Evolutionary conservation across 371 early-diverging fungal species (phyloP).

Genomic region (Dinochytrium kinnereticum): DNA sequence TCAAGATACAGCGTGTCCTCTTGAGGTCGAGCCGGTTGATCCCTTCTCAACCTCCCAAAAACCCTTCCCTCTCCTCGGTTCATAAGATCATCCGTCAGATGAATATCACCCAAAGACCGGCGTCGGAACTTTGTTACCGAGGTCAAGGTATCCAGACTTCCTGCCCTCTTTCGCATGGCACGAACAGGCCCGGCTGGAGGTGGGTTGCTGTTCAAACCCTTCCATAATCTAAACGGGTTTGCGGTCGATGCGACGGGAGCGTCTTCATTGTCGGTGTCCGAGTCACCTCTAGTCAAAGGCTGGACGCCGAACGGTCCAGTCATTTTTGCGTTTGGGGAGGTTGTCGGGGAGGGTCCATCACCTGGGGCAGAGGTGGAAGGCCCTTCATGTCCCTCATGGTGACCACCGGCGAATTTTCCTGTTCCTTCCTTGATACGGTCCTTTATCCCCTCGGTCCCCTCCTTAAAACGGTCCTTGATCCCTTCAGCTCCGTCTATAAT

Average conservation of each 20-base stretch:
- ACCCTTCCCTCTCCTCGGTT: neutral
- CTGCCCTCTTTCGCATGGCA: neutral
- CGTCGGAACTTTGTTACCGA: neutral
- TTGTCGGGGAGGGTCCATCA: too few species aligned
- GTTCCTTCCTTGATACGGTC: constrained; percentile 19
- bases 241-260: too few species aligned
- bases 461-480: constrained; percentile 23
- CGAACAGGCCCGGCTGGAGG: neutral
- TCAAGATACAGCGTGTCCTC: too few species aligned
- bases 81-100: neutral
- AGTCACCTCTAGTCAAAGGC: too few species aligned
- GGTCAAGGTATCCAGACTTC: constrained; percentile 12
- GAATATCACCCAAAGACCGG: neutral
- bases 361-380: too few species aligned
- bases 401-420: too few species aligned
- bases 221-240: neutral
- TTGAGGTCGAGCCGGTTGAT: too few species aligned
- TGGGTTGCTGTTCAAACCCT: neutral
- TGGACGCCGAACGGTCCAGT: too few species aligned
- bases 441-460: constrained; percentile 31
- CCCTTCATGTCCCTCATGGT: too few species aligned
- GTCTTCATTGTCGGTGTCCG: too few species aligned
- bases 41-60: constrained; percentile 3
- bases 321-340: too few species aligned
- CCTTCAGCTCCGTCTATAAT: constrained; percentile 16